A percentile compares a stretch with the other conserved stretches of the same genome.
Evolutionary conservation across 345 rosid genomes (phyloP).

Genomic region (Citrus reticulata): DNA sequence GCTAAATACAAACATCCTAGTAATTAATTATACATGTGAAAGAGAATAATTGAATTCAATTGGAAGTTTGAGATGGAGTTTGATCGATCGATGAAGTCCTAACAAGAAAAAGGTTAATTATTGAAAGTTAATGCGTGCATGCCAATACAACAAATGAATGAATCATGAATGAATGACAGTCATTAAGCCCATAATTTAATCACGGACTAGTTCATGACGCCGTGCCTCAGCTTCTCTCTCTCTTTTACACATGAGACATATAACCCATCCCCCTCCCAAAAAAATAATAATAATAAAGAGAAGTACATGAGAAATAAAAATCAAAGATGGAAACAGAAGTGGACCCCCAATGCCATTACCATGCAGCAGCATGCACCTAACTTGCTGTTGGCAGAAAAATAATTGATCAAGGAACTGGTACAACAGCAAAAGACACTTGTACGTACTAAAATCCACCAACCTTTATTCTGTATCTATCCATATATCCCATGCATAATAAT

Average conservation of each 20-base stretch:
- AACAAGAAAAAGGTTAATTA: background rate
- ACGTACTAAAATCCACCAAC: constrained; percentile 12
- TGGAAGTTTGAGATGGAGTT: background rate
- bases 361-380: background rate
- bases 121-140: background rate
- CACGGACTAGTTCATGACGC: too few species aligned
- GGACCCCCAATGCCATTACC: background rate
- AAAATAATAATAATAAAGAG: too few species aligned
- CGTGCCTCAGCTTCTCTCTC: too few species aligned
- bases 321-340: background rate
- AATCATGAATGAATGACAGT: background rate
- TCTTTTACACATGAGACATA: too few species aligned
- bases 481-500: background rate
- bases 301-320: background rate
- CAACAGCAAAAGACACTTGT: constrained; percentile 16
- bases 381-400: background rate
- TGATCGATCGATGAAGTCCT: background rate
- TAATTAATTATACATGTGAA: too few species aligned
- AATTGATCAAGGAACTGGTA: background rate
- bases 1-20: background rate
- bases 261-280: too few species aligned
- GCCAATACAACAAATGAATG: background rate
- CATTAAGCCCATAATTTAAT: too few species aligned
- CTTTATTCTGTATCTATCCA: background rate
- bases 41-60: background rate